A percentile compares a stretch with the other conserved stretches of the same genome.
phyloP scores from a whole-genome alignment of 495 filamentous ascomycete species.

The Podospora sp. region DNA sequence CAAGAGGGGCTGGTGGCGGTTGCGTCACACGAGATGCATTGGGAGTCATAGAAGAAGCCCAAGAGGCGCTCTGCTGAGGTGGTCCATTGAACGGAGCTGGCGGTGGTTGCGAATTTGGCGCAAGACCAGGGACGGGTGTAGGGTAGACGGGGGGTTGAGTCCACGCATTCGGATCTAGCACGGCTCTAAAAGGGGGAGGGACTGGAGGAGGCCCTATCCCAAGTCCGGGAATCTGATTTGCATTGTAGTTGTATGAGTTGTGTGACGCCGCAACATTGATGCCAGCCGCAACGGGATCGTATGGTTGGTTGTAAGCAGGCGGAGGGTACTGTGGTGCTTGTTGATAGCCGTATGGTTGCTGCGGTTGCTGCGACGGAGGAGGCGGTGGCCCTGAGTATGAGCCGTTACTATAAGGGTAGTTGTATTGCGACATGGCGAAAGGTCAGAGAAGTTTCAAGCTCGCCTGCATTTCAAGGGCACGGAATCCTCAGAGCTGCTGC shows the following conservation, averaged over 20 bases:
- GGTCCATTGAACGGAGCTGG: neutral
- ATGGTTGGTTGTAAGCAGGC: slow-evolving; percentile 17
- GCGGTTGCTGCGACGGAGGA: slow-evolving; percentile 18
- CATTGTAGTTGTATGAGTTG: slow-evolving; percentile 43
- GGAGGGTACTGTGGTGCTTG: slow-evolving; percentile 29
- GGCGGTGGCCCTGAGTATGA: slow-evolving; percentile 36
- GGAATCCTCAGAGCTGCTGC: neutral
- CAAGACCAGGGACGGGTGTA: neutral
- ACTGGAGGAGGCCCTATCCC: slow-evolving; percentile 32
- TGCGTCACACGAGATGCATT: neutral
- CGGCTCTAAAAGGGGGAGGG: neutral
- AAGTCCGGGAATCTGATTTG: slow-evolving; percentile 46
- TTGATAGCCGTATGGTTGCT: slow-evolving; percentile 32
- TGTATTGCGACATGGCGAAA: slow-evolving; percentile 43
- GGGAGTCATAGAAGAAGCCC: neutral
- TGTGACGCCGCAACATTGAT: slow-evolving; percentile 29
- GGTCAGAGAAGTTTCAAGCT: slow-evolving; percentile 16
- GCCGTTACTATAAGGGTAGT: slow-evolving; percentile 36
- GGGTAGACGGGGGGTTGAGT: slow-evolving; percentile 10
- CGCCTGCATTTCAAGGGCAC: slow-evolving; percentile 16
- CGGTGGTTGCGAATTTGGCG: neutral
- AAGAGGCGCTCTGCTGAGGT: neutral
- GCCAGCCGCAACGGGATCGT: slow-evolving; percentile 33
- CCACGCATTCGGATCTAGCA: slow-evolving; percentile 16
- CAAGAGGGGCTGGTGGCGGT: slow-evolving; percentile 18